Evolutionary conservation across 805 yeast species (phyloP).

Genomic region (Metschnikowia cerradonensis): DNA sequence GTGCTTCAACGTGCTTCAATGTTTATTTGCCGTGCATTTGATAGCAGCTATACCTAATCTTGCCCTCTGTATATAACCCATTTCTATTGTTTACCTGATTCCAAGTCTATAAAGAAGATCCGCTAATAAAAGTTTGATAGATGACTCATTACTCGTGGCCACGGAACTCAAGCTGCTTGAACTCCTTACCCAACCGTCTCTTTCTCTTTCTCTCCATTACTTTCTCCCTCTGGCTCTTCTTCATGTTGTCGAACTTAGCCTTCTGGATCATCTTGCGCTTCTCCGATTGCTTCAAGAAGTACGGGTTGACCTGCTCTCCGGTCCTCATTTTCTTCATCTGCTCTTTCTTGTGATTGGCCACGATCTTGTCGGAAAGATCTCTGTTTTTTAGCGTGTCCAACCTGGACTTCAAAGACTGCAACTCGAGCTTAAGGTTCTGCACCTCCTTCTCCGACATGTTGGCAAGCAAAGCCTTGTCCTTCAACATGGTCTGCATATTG

Average conservation of each 20-base stretch:
- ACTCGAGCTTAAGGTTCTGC: slow-evolving; percentile 48
- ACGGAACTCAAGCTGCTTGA: slow-evolving; percentile 46
- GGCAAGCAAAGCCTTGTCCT: slow-evolving; percentile 46
- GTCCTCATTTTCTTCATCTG: slow-evolving; percentile 43
- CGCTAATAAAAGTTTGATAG: slow-evolving; percentile 1
- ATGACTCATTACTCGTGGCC: slow-evolving; percentile 7
- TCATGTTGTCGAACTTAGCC: slow-evolving; percentile 75
- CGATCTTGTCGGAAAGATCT: slow-evolving; percentile 67
- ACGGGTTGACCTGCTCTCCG: slow-evolving; percentile 49
- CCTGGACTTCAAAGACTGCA: slow-evolving; percentile 65
- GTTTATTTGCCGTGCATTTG: not conserved
- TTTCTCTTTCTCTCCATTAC: slow-evolving; percentile 84
- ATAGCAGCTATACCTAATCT: slow-evolving; percentile 1
- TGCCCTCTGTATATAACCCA: slow-evolving; percentile 5
- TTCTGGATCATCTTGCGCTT: slow-evolving; percentile 70
- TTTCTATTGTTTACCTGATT: slow-evolving; percentile 1
- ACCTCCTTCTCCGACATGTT: slow-evolving; percentile 43
- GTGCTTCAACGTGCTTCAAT: not conserved
- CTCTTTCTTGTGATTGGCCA: slow-evolving; percentile 54
- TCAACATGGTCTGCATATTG: slow-evolving; percentile 53
- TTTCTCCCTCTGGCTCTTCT: slow-evolving; percentile 67
- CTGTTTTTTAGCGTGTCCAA: slow-evolving; percentile 65
- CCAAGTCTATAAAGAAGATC: slow-evolving; percentile 1
- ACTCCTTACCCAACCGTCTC: slow-evolving; percentile 79
- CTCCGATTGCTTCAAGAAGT: slow-evolving; percentile 64